A percentile compares a stretch with the other conserved stretches of the same genome.
These are phyloP conservation scores for Detonula confervacea DNA, from an alignment of 352 stramenopile genomes.

Conservation along the genomic window DNA sequence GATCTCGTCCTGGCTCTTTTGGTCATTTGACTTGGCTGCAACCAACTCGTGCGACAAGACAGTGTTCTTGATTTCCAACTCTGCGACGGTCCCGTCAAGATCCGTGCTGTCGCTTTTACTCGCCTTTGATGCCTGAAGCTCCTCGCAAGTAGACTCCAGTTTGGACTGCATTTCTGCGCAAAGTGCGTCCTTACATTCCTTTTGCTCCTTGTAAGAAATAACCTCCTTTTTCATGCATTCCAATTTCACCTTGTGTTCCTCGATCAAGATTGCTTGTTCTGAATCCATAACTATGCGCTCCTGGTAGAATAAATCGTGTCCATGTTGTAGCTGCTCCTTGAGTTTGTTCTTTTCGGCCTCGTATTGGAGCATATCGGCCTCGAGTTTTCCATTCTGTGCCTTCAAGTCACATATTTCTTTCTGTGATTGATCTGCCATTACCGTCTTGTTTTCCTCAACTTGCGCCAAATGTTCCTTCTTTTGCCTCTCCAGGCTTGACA, in stretches of 20 bases:
- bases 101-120: background rate
- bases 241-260: slow-evolving; percentile 16
- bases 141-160: background rate
- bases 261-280: slow-evolving; percentile 6
- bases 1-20: slow-evolving; percentile 14
- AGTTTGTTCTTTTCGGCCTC: slow-evolving; percentile 8
- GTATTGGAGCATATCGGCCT: slow-evolving; percentile 2
- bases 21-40: background rate
- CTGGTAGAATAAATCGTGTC: slow-evolving; percentile 1
- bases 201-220: background rate
- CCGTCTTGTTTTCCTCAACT: slow-evolving; percentile 31
- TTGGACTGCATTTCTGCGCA: slow-evolving; percentile 4
- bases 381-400: slow-evolving; percentile 8
- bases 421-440: slow-evolving; percentile 9
- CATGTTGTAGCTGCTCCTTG: slow-evolving; percentile 6
- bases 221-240: slow-evolving; percentile 3
- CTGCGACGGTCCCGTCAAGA: background rate
- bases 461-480: slow-evolving; percentile 37
- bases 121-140: background rate
- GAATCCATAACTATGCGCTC: slow-evolving; percentile 1
- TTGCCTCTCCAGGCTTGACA: slow-evolving; percentile 34
- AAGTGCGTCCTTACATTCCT: slow-evolving; percentile 17
- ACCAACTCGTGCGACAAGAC: slow-evolving; percentile 2
- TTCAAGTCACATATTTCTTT: slow-evolving; percentile 26
- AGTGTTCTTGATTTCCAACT: slow-evolving; percentile 13